A percentile compares a stretch with the other conserved stretches of the same genome.
These are phyloP conservation scores for Leccinum incarnatum DNA, from an alignment of 768 basidiomycete genomes.

Conservation along the genomic window DNA sequence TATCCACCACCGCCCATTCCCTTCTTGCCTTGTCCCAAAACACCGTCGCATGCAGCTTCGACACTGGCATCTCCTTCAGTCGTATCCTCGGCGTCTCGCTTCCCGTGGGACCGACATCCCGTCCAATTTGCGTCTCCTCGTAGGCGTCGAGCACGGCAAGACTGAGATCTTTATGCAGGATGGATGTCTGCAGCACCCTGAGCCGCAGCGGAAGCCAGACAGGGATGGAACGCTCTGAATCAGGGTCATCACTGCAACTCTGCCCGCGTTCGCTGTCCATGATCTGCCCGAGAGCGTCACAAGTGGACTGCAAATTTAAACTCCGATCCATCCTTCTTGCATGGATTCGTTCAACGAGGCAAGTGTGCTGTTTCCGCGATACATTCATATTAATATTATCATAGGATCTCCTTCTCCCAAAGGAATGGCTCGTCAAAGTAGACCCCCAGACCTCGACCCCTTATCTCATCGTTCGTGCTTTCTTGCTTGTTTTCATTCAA, in stretches of 20 bases:
- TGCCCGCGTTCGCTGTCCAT: conserved; percentile 15
- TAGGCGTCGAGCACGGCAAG: conserved; percentile 64
- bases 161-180: conserved; percentile 49
- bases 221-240: conserved; percentile 36
- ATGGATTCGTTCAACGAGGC: conserved; percentile 48
- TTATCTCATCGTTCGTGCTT: conserved; percentile 65
- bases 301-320: conserved; percentile 10
- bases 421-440: conserved; percentile 74
- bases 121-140: conserved; percentile 68
- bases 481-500: conserved; percentile 5
- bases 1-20: conserved; percentile 77
- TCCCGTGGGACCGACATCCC: conserved; percentile 56
- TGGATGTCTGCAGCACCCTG: conserved; percentile 34
- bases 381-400: not conserved
- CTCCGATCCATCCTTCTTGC: conserved; percentile 17
- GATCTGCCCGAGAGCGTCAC: not conserved
- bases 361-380: not conserved
- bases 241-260: conserved; percentile 39
- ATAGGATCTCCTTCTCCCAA: conserved; percentile 54
- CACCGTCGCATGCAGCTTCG: conserved; percentile 73
- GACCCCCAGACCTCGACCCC: conserved; percentile 59
- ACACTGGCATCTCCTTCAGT: conserved; percentile 81
- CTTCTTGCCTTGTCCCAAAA: conserved; percentile 62
- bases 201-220: conserved; percentile 44
- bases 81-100: conserved; percentile 61